phyloP scores from a whole-genome alignment of 352 stramenopile species.

The Phytophthora pinifolia region DNA sequence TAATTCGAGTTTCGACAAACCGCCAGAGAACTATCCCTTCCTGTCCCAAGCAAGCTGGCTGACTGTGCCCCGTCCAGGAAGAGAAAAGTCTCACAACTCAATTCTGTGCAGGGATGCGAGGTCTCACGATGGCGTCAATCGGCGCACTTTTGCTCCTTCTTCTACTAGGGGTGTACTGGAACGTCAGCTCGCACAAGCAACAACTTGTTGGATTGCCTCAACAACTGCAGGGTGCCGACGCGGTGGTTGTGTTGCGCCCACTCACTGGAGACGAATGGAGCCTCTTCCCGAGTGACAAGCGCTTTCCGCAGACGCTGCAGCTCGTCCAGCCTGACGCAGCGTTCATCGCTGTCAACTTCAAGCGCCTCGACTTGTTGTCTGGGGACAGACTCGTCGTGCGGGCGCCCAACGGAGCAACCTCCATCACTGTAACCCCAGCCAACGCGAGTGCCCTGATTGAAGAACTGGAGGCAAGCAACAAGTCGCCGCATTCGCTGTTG shows the following conservation, averaged over 20 bases:
- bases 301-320: constrained; percentile 11
- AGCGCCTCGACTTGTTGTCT: constrained; percentile 27
- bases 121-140: not conserved
- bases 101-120: constrained; percentile 2
- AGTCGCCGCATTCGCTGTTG: constrained; percentile 20
- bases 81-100: not conserved
- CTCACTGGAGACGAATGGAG: constrained; percentile 24
- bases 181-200: constrained; percentile 11
- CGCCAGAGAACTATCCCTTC: not conserved
- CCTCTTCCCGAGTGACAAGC: constrained; percentile 14
- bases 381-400: constrained; percentile 35
- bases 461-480: constrained; percentile 1
- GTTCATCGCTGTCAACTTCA: constrained; percentile 36
- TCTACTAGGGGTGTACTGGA: constrained; percentile 11
- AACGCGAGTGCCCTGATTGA: constrained; percentile 16
- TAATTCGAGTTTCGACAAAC: too few species aligned
- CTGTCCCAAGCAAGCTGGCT: not conserved
- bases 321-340: constrained; percentile 23
- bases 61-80: not conserved
- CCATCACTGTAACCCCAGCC: constrained; percentile 10
- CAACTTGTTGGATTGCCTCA: not conserved
- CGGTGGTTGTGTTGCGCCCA: constrained; percentile 20
- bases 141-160: constrained; percentile 13
- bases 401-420: constrained; percentile 14
- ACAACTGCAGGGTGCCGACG: constrained; percentile 16